Conservation (phyloP, 2,329 filamentous ascomycete species). For the Drechslerella dactyloides region DNA sequence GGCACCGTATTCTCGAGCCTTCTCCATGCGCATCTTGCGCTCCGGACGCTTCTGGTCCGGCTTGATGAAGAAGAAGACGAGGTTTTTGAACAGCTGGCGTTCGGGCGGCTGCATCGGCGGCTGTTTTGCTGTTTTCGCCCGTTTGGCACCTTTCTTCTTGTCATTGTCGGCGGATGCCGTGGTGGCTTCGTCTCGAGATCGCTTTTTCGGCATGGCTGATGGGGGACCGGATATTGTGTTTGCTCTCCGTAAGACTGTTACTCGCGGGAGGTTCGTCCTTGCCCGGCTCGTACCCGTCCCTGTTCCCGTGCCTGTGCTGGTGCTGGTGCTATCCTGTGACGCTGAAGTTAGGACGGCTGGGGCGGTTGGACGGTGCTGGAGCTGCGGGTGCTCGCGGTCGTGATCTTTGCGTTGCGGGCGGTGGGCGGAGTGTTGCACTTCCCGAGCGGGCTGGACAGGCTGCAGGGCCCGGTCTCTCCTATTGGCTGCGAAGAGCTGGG, state of each 20-base stretch:
- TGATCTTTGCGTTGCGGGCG: constrained; percentile 32
- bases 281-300: too few species aligned
- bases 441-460: not conserved
- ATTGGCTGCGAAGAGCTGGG: constrained; percentile 46
- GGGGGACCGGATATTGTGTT: constrained; percentile 12
- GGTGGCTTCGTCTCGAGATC: constrained; percentile 12
- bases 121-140: constrained; percentile 22
- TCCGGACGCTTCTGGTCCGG: constrained; percentile 74
- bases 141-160: constrained; percentile 22
- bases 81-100: constrained; percentile 50
- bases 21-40: constrained; percentile 74
- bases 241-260: not conserved
- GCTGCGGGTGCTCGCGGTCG: constrained; percentile 5
- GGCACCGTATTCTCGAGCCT: constrained; percentile 76
- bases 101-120: constrained; percentile 22
- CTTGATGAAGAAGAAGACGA: constrained; percentile 64
- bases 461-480: constrained; percentile 27
- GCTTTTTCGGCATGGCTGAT: constrained; percentile 21
- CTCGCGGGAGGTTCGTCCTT: not conserved
- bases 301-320: too few species aligned
- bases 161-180: constrained; percentile 3
- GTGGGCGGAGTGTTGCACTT: not conserved
- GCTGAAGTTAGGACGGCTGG: constrained; percentile 8
- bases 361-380: too few species aligned
- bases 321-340: constrained; percentile 15